A percentile compares a stretch with the other conserved stretches of the same genome.
Conservation (phyloP, 2,329 filamentous ascomycete species). For the Aspergillus brasiliensis region DNA sequence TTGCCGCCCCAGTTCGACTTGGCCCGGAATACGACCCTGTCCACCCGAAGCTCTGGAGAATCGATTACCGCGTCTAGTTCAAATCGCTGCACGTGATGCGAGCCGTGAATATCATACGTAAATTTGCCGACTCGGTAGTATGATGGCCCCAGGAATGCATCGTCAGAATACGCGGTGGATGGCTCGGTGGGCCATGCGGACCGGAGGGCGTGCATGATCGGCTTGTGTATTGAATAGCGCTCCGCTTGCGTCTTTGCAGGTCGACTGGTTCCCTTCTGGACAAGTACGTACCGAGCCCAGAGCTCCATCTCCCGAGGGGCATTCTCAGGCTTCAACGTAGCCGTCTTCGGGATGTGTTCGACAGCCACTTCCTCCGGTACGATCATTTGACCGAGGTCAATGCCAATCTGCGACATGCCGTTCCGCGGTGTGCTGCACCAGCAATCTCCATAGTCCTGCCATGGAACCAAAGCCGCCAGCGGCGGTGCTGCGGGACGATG, state of each 20-base stretch:
- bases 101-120: slow-evolving; percentile 39
- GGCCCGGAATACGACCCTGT: slow-evolving; percentile 45
- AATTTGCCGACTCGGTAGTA: slow-evolving; percentile 45
- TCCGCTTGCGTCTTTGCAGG: slow-evolving; percentile 2
- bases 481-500: slow-evolving; percentile 41
- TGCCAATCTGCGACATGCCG: slow-evolving; percentile 45
- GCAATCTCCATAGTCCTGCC: slow-evolving; percentile 81
- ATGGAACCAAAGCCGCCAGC: slow-evolving; percentile 63
- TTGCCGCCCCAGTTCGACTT: slow-evolving; percentile 48
- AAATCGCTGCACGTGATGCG: slow-evolving; percentile 43
- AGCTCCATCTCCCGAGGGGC: slow-evolving; percentile 71
- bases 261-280: not conserved
- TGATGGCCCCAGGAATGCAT: slow-evolving; percentile 36
- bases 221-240: slow-evolving; percentile 28
- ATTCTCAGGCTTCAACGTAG: slow-evolving; percentile 61
- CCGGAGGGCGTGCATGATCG: slow-evolving; percentile 36
- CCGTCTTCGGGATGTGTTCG: slow-evolving; percentile 68
- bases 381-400: slow-evolving; percentile 50
- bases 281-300: slow-evolving; percentile 57
- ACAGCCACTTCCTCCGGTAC: slow-evolving; percentile 70
- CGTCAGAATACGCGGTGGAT: slow-evolving; percentile 38
- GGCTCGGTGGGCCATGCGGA: slow-evolving; percentile 33
- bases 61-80: slow-evolving; percentile 42
- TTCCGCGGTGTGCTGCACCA: slow-evolving; percentile 70
- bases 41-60: slow-evolving; percentile 36